Base-by-base conservation (phyloP, 129 eudicot species). In the Artemisia argyi region DNA sequence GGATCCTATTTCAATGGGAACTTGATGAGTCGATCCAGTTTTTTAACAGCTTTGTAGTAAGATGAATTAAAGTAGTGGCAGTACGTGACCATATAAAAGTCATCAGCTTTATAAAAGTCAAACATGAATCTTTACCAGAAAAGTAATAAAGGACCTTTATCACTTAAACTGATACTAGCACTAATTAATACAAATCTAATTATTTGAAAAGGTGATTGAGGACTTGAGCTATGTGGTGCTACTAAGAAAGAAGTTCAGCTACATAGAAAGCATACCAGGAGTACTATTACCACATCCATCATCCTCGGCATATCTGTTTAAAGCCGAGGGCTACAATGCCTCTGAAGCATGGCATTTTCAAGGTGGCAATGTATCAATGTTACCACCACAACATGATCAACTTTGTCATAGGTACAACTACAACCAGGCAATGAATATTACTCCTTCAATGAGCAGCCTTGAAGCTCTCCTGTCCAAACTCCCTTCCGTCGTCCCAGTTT, bases 401-500 rank as follows among this genome's bases (percentile, higher is more conserved):
- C 51, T 56, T 7, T 82, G 78, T 59, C 76, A 86, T 61, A 68
- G 79, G 19, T 80, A 81, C 46, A 78, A 72, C 30, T 71, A 78
- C 48, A 69, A 77, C 53, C 88, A 76, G 11, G 73, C 84, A 16
- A 68, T 83, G 80, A 86, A 71, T 59, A 86, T 95, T 59, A 86
- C 97, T 66, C 99, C 99, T 3, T 95, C 99, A 4, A 95, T 95
- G 99, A 95, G 96, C 74, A 95, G 99, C 83, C 96, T 95, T n/a
- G 99, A 95, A 74, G 94, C 97, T 7, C 91, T 95, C 54, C 90
- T 95, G 26, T 91, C 99, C 5, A 95, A 95, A 67, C 95, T 95
- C 39, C 99, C 99, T 10, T 90, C 97, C 0, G 97, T 95, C 15
- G 84, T 81, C 73, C 99, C 99, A 1, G 81, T 66, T 35, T 74